Base-by-base conservation (phyloP, 495 filamentous ascomycete genomes). In the Aspergillus wentii region DNA sequence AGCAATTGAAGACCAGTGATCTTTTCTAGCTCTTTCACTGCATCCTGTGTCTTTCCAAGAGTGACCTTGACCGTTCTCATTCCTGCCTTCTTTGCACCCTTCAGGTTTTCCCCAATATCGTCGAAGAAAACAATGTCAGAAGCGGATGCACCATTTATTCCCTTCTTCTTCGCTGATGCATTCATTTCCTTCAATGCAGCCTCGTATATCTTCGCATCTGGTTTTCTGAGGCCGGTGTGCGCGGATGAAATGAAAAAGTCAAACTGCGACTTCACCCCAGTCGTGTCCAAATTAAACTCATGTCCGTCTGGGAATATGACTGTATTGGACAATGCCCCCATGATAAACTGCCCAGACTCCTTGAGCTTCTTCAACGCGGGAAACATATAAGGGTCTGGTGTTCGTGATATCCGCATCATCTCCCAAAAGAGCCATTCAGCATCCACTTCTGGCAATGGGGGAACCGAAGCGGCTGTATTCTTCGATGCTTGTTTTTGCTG, bases 21-120 rank as follows among this genome's bases (percentile, higher is more conserved):
- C 43, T 61, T 58, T 56, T 87, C 83, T 45, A 87, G 53, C 55
- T 86, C 80, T 48, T 56, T 69, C 10, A 86, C 82, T 8, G 90
- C 91, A 61, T 88, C 79, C 64, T 76, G 79, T 5, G 82, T 80
- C 57, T 68, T 79, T 19, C 90, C 90, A 20, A 96, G 64, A 6
- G 73, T 66, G 2, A 97, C 92, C 55, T 84, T 94, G 43, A 98
- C 72, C 2, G 90, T 95, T 40, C 71, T 62, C 57, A 97, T 83
- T 17, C 92, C 92, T 8, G 78, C 57, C 35, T 63, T 69, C 66
- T 74, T 88, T 8, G 82, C 92, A 8, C 74, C 78, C 66, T 88
- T 91, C 48, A 96, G 59, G 57, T 98, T 98, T 67, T 86, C 79
- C 0, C 92, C 92, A 54, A 98, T 97, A 62, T 98, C 92, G 69